phyloP scores from a whole-genome alignment of 2,329 filamentous ascomycete species.

The Calonectria naviculata region DNA sequence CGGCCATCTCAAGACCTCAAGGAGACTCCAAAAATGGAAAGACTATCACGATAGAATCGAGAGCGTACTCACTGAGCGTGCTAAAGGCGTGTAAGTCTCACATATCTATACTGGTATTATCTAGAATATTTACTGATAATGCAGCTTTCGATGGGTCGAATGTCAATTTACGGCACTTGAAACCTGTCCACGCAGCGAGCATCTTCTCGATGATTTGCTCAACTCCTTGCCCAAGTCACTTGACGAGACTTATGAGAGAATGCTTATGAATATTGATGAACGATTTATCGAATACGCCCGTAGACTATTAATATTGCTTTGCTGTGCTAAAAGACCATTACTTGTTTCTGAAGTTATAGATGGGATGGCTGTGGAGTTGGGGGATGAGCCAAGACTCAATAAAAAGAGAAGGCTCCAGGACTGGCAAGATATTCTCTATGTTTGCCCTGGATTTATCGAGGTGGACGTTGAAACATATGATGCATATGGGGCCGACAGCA shows the following conservation, averaged over 20 bases:
- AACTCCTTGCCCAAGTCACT: conserved; percentile 39
- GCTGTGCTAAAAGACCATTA: conserved; percentile 11
- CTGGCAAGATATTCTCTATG: not conserved
- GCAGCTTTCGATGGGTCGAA: conserved; percentile 39
- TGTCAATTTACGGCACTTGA: conserved; percentile 32
- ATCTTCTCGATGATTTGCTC: conserved; percentile 36
- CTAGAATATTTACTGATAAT: not conserved
- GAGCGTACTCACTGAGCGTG: not conserved
- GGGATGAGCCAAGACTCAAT: not conserved
- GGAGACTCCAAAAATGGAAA: conserved; percentile 21
- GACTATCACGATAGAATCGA: conserved; percentile 11
- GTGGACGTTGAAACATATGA: not conserved
- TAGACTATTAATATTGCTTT: conserved; percentile 7
- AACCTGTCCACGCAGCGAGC: conserved; percentile 16
- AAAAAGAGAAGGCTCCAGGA: conserved; percentile 12
- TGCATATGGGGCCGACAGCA: no score
- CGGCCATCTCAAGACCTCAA: conserved; percentile 6
- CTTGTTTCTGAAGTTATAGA: not conserved
- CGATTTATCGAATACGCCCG: not conserved
- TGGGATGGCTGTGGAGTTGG: conserved; percentile 9
- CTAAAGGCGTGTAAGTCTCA: conserved; percentile 11
- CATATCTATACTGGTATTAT: not conserved
- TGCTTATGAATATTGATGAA: conserved; percentile 9
- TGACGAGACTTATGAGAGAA: conserved; percentile 41
- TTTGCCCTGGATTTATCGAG: conserved; percentile 21